Conservation (phyloP, 441 rosid genomes). For the Lepidium campestre region DNA sequence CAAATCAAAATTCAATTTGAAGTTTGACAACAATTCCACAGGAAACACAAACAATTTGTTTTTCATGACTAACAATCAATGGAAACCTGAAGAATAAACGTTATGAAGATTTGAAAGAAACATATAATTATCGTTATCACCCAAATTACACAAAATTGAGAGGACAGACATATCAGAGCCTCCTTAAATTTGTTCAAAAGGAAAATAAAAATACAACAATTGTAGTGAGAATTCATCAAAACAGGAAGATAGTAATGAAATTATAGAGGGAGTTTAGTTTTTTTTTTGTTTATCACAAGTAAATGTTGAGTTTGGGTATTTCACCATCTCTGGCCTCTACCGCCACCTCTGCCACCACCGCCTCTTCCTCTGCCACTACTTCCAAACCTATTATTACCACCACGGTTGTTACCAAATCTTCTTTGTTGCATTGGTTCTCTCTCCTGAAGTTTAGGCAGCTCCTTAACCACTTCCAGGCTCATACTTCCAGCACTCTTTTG, state of each 20-base stretch:
- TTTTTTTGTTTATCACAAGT: neutral
- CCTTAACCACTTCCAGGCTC: constrained; percentile 56
- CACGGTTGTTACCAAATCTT: constrained; percentile 48
- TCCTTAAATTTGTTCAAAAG: neutral
- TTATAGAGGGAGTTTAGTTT: neutral
- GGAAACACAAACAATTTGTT: too few relatives aligned
- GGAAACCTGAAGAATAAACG: too few relatives aligned
- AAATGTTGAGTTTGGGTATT: neutral
- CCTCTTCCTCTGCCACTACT: constrained; percentile 40
- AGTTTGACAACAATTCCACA: neutral
- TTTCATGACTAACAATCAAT: too few relatives aligned
- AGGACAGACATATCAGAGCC: neutral
- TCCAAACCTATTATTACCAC: constrained; percentile 29
- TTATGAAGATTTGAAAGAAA: too few relatives aligned
- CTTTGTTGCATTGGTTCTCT: constrained; percentile 54
- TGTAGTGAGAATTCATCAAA: neutral
- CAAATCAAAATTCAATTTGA: neutral
- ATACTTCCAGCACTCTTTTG: constrained; percentile 61
- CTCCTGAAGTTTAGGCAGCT: constrained; percentile 74
- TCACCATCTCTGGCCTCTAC: constrained; percentile 43
- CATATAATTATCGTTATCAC: constrained; percentile 25
- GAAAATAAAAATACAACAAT: neutral
- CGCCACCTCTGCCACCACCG: constrained; percentile 37
- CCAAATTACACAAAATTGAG: constrained; percentile 26
- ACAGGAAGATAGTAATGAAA: neutral